Percentiles rank a stretch among this genome's conserved stretches.
Conservation (phyloP, 2,329 filamentous ascomycete genomes). For the Zasmidium angulare region DNA sequence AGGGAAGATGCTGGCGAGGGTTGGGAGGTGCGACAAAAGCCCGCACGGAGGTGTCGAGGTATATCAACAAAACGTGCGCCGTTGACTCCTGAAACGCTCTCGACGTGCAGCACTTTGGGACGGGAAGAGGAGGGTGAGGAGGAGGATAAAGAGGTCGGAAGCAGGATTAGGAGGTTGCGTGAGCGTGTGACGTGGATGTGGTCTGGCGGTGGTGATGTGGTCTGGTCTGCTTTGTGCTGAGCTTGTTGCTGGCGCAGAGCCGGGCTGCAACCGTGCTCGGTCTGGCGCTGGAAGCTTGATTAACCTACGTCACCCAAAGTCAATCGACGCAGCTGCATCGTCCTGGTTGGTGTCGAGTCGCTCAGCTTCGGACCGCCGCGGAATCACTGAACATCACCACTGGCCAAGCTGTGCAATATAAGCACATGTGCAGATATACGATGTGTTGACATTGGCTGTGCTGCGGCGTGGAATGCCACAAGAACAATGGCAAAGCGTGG, state of each 20-base stretch:
- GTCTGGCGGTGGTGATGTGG: neutral
- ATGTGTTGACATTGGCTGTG: neutral
- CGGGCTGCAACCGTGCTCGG: neutral
- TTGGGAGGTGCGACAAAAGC: neutral
- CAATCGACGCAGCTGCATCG: neutral
- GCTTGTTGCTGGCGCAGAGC: neutral
- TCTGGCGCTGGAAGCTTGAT: neutral
- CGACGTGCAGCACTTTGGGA: neutral
- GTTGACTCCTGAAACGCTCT: slow-evolving; percentile 3
- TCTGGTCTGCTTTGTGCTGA: neutral
- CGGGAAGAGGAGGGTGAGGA: neutral
- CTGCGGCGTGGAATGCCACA: neutral
- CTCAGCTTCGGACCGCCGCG: neutral
- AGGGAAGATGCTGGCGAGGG: slow-evolving; percentile 8
- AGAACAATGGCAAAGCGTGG: neutral
- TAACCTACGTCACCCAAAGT: neutral
- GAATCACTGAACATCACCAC: neutral
- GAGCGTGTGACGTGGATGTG: slow-evolving; percentile 8
- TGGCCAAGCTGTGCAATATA: too few relatives aligned
- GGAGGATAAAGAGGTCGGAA: slow-evolving; percentile 1
- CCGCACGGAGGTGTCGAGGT: neutral
- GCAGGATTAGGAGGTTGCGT: too few relatives aligned
- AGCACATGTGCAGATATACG: too few relatives aligned
- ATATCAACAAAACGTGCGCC: slow-evolving; percentile 3
- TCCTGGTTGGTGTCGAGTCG: neutral